Evolutionary conservation across 2,329 filamentous ascomycete species (phyloP).

Genomic region (Monascus ruber): DNA sequence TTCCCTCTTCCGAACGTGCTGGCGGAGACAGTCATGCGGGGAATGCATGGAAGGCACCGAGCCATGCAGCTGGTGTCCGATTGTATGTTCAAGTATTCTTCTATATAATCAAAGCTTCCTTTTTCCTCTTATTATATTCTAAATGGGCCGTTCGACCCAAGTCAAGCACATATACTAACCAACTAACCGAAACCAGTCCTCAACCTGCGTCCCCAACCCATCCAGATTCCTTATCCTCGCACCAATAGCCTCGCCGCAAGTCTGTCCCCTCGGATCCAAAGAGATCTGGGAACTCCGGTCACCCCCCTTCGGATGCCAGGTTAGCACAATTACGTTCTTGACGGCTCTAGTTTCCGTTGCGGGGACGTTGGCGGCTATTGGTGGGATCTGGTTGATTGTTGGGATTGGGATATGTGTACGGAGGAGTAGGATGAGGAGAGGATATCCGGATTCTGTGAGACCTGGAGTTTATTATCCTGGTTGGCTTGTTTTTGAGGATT

Average conservation of each 20-base stretch:
- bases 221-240: slow-evolving; percentile 26
- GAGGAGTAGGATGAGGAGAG: slow-evolving; percentile 4
- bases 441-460: slow-evolving; percentile 2
- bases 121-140: background rate
- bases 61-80: slow-evolving; percentile 28
- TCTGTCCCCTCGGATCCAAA: slow-evolving; percentile 29
- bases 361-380: slow-evolving; percentile 15
- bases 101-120: slow-evolving; percentile 1
- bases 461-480: background rate
- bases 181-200: slow-evolving; percentile 16
- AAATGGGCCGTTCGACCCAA: background rate
- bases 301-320: slow-evolving; percentile 27
- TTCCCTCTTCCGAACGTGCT: slow-evolving; percentile 22
- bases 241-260: slow-evolving; percentile 20
- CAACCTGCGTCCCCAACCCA: slow-evolving; percentile 29
- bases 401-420: slow-evolving; percentile 7
- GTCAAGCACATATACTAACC: background rate
- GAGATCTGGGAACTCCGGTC: slow-evolving; percentile 34
- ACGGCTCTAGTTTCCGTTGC: slow-evolving; percentile 21
- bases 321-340: slow-evolving; percentile 30
- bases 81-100: slow-evolving; percentile 14
- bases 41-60: slow-evolving; percentile 20
- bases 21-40: slow-evolving; percentile 25
- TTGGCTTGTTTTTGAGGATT: background rate
- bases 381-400: slow-evolving; percentile 7